Evolutionary conservation across 2,329 filamentous ascomycete genomes (phyloP), one percentile per base, ranked within the genome.

Genomic region (Sporothrix mexicana): DNA sequence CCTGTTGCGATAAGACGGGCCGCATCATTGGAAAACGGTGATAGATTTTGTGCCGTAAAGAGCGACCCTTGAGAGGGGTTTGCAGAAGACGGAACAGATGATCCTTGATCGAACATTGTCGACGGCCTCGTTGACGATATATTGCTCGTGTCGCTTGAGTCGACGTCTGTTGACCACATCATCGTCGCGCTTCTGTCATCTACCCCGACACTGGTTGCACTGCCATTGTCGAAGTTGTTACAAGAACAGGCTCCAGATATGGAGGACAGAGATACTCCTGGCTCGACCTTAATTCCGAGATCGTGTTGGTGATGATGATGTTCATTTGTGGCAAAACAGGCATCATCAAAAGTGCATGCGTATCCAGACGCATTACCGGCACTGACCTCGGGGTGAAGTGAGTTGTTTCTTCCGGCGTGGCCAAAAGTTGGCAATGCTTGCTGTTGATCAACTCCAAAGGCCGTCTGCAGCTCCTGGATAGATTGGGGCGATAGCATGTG

Each of bases 161-260:
- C 70, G 7, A 73, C 61, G 30, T 73, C 72, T 4, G 69, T 71
- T 12, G 70, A 72, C 72, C 72, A 73, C 64, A 73, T 70, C 72
- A 73, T 72, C 1, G 70, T 23, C 1, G 62, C 51, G n/a, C 62
- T 59, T 36, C 12, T 53, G 23, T 68, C 70, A 20, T 68, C 70
- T 23, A 72, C 13, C 1, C 20, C 13, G 25, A 61, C 41, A 7
- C 51, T 72, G 7, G 20, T n/a, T 15, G 41, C 47, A 15, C 62
- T 61, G 15, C 41, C 53, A n/a, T 15, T 49, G 13, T 51, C 62
- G 10, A 51, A 17, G 23, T 68, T 41, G 15, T 53, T 43, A 20
- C 70, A 72, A 17, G 70, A 68, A 25, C 70, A 72, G 5, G 51
- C 51, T 5, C 51, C 36, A 23, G 49, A 13, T 15, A 72, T 68